Evolutionary conservation across 2,329 filamentous ascomycete species (phyloP), one percentile per base, ranked within the genome.

Genomic region (Cytospora schulzeri): DNA sequence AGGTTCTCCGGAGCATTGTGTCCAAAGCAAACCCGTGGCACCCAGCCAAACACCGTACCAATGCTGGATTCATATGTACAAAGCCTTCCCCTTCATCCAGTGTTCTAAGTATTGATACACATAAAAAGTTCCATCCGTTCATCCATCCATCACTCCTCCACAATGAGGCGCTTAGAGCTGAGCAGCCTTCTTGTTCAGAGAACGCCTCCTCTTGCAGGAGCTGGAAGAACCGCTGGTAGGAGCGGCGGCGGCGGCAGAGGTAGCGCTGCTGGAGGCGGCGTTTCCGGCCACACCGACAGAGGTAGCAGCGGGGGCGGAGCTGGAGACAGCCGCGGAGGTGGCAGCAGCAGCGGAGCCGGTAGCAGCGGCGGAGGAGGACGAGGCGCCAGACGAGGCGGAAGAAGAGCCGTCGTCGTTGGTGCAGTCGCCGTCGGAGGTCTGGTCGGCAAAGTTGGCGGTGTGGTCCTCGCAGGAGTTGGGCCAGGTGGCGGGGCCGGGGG

Each of bases 351-450:
- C 45, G 14, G 63, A 53, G 35, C 52, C 56, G 4, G 60, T 35
- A 17, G 56, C 24, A n/a, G 57, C 28, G 11, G 57, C 61, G 1
- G 57, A 33, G 14, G 41, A 45, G 14, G 41, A 45, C 12, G 57
- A 59, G 17, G 53, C 38, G n/a, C 45, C 45, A 4, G 60, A 57
- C 28, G 48, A 52, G 8, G 41, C 51, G 53, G 57, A n/a, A n/a
- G n/a, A n/a, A n/a, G n/a, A 65, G 45, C 67, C 28, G 19, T 52
- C 54, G 26, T 57, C 50, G 51, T 57, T 52, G 67, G 75, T 76
- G 73, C 75, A 77, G 72, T 77, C 75, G 54, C 75, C 75, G 38
- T 77, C 75, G 58, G 66, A 71, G 26, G 68, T 56, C 71, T 73
- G 70, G 15, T 74, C 75, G 29, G 66, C 69, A 4, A 72, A 66